Percentiles rank a stretch among this genome's conserved stretches.
Evolutionary conservation across 2,329 filamentous ascomycete species (phyloP).

Genomic region (Leptodontidium sp.): DNA sequence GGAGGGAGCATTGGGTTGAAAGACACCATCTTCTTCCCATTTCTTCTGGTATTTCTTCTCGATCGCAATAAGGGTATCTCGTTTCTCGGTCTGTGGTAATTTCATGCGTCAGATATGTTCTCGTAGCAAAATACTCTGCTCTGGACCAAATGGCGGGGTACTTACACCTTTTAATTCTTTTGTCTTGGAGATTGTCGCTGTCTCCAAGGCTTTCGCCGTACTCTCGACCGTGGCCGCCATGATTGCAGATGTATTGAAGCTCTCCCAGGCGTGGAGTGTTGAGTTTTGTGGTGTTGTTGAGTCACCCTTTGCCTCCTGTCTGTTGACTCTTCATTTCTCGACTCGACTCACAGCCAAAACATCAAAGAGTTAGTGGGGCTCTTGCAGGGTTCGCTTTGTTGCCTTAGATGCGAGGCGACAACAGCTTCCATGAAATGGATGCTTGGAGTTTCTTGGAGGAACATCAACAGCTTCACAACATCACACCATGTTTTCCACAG

Average conservation of each 20-base stretch:
- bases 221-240: constrained; percentile 53
- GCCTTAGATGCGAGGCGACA: constrained; percentile 36
- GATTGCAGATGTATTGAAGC: constrained; percentile 40
- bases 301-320: constrained; percentile 28
- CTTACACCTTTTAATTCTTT: constrained; percentile 67
- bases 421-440: constrained; percentile 1
- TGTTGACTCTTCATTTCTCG: constrained; percentile 26
- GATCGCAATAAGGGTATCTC: constrained; percentile 79
- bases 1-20: constrained; percentile 86
- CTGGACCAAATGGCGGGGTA: constrained; percentile 38
- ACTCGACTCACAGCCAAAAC: constrained; percentile 25
- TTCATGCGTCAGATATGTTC: constrained; percentile 25
- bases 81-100: constrained; percentile 76
- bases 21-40: constrained; percentile 81
- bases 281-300: constrained; percentile 20
- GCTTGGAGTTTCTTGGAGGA: background rate
- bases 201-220: constrained; percentile 57
- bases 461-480: constrained; percentile 11
- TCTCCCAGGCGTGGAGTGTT: constrained; percentile 20
- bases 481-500: constrained; percentile 54
- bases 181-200: constrained; percentile 62
- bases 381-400: background rate
- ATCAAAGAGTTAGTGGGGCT: constrained; percentile 39
- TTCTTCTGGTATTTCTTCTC: constrained; percentile 93
- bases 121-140: constrained; percentile 31